These are phyloP conservation scores for Orychophragmus violaceus DNA, from an alignment of 345 rosid genomes.

Conservation along the genomic window DNA sequence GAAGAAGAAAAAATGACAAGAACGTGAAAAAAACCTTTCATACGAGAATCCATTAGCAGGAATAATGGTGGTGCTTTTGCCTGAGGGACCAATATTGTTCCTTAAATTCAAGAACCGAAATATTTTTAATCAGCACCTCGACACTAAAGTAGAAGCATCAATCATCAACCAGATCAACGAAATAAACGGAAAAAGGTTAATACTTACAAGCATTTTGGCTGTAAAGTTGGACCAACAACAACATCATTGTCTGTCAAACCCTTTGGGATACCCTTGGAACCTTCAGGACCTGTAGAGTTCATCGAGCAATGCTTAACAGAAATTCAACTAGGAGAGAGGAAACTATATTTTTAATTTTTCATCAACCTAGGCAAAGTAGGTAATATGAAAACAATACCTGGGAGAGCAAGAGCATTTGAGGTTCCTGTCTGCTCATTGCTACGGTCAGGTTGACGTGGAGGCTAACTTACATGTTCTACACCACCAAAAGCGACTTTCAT, in stretches of 20 bases:
- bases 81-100: constrained; percentile 44
- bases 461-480: constrained; percentile 35
- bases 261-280: constrained; percentile 45
- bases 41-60: constrained; percentile 56
- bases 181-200: background rate
- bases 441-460: constrained; percentile 34
- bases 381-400: constrained; percentile 38
- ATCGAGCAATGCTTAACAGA: no score
- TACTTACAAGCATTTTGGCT: constrained; percentile 54
- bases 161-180: background rate
- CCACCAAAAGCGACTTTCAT: constrained; percentile 59
- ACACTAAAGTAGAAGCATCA: background rate
- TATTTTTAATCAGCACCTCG: background rate
- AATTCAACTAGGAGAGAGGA: background rate
- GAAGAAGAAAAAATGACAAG: constrained; percentile 1
- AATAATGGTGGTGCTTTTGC: constrained; percentile 58
- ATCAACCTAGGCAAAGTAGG: background rate
- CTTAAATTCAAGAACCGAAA: constrained; percentile 28
- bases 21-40: constrained; percentile 47
- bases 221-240: constrained; percentile 75
- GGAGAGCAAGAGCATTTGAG: constrained; percentile 58
- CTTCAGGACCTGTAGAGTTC: constrained; percentile 52
- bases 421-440: constrained; percentile 35
- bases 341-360: background rate
- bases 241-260: constrained; percentile 53